Evolutionary conservation across 2,329 filamentous ascomycete genomes (phyloP), one percentile per base, ranked within the genome.

Genomic region (Coniochaeta prunicola): DNA sequence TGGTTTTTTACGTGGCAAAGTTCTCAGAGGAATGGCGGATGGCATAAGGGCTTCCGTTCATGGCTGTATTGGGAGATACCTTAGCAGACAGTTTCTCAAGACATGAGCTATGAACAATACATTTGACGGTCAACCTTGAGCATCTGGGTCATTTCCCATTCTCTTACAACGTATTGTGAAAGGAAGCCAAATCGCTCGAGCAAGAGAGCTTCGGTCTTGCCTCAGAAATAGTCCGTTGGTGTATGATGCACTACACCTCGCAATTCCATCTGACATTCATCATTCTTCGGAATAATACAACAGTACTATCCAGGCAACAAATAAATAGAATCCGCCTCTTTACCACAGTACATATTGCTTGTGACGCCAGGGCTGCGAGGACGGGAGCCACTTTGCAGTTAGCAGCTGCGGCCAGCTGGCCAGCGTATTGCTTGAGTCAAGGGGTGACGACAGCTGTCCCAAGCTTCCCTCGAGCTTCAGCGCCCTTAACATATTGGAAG

Each of bases 1-100:
- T 70, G 71, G 69, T 69, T 71, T 69, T 71, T 71, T 64, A 63
- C 65, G 65, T 62, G 65, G 64, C 62, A 66, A 61, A 28, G 21
- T 19, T 13, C 21, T 33, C 53, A 34, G 30, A 55, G 53, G 45
- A 21, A 55, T 31, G 30, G 19, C n/a, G 53, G 53, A 36, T 21
- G 19, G 53, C 30, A 34, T 31, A 36, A 33, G 33, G 53, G 53
- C 53, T 34, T 33, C 21, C 53, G 53, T 55, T 55, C 53, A 55
- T 21, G 53, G 53, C 53, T 33, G 53, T 36, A 55, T 55, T 33
- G 28, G 53, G 30, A 55, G 33, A 10, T 55, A 38, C 36, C 36
- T 38, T 38, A 55, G 53, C 15, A 55, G 21, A 50, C 4, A 55
- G 26, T 55, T 34, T 21, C 30, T 55, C 30, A 55, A 19, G 30